Percentiles rank a stretch among this genome's conserved stretches.
Evolutionary conservation across 495 filamentous ascomycete genomes (phyloP).

Genomic region (Talaromyces adpressus): DNA sequence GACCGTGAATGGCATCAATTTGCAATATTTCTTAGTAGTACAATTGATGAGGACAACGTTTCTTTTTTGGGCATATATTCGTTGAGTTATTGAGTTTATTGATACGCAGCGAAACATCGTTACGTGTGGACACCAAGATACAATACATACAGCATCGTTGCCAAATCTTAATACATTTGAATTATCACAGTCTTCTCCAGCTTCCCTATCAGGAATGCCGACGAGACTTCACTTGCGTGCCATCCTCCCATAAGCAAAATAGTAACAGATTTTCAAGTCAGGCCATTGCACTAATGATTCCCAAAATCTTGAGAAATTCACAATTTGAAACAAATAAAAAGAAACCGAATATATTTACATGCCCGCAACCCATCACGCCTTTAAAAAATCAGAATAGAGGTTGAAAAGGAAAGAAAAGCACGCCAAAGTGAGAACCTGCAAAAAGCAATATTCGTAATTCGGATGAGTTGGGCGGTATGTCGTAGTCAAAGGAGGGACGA

Average conservation of each 20-base stretch:
- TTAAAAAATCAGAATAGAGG: neutral
- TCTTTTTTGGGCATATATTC: neutral
- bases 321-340: neutral
- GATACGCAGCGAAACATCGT: neutral
- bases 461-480: conserved; percentile 1
- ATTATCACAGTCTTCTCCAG: neutral
- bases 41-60: neutral
- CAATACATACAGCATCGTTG: neutral
- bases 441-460: conserved; percentile 5
- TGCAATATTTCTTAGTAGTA: neutral
- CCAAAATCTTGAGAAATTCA: neutral
- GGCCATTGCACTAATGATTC: neutral
- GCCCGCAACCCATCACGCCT: neutral
- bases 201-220: neutral
- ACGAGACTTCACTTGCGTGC: neutral
- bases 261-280: neutral
- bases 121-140: neutral
- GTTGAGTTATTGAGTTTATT: neutral
- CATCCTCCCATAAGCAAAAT: neutral
- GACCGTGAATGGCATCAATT: neutral
- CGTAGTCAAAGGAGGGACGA: neutral
- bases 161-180: neutral
- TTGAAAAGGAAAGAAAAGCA: neutral
- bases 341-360: neutral
- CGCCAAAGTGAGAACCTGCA: neutral